These are phyloP conservation scores for Bertia moriformis DNA, from an alignment of 2,329 filamentous ascomycete species.

Conservation along the genomic window DNA sequence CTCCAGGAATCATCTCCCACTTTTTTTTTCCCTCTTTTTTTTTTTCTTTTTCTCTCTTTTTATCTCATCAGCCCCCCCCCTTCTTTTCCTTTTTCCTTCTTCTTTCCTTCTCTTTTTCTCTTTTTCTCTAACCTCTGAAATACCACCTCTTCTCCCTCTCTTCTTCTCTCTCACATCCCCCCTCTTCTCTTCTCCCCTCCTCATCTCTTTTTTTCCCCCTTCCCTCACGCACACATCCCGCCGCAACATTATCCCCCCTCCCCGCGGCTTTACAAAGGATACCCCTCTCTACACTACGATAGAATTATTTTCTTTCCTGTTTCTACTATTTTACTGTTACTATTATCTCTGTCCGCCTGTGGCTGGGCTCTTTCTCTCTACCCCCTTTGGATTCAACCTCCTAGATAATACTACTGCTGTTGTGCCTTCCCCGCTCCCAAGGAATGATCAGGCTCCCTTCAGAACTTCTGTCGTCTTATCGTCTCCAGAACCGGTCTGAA, in stretches of 20 bases:
- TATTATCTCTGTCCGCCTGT: neutral
- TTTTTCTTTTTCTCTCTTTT: constrained; percentile 6
- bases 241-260: too few species aligned
- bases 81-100: constrained; percentile 7
- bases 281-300: too few species aligned
- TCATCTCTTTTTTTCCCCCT: constrained; percentile 3
- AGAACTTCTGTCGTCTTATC: neutral
- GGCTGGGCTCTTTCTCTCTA: neutral
- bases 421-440: constrained; percentile 14
- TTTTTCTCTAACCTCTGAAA: neutral
- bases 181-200: neutral
- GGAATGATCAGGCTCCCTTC: neutral
- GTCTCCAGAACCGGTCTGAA: constrained; percentile 1
- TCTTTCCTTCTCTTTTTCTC: constrained; percentile 9
- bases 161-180: neutral
- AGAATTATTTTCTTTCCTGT: neutral
- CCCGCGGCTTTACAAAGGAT: too few species aligned
- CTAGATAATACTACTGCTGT: constrained; percentile 16
- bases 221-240: too few species aligned
- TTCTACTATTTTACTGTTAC: neutral
- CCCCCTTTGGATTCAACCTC: neutral
- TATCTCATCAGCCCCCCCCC: constrained; percentile 5
- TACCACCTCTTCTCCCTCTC: neutral
- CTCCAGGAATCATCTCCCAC: constrained; percentile 4
- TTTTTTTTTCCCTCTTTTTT: constrained; percentile 5